A percentile compares a stretch with the other conserved stretches of the same genome.
Conservation (phyloP, 441 rosid species). For the Pelargonium australe region DNA sequence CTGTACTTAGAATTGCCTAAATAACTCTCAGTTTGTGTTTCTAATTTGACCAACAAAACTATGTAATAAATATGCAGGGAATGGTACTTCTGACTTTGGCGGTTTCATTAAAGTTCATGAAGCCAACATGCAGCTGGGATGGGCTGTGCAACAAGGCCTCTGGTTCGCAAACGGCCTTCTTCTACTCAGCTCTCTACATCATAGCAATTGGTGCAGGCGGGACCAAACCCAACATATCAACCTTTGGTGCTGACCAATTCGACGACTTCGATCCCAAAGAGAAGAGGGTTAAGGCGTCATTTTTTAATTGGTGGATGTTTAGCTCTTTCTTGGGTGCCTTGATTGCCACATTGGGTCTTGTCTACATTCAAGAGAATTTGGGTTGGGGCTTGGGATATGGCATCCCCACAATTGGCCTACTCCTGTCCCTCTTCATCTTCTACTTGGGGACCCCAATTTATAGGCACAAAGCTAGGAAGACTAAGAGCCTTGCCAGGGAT, state of each 20-base stretch:
- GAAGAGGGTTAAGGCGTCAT: constrained; percentile 65
- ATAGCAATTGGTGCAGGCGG: constrained; percentile 81
- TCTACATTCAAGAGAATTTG: constrained; percentile 82
- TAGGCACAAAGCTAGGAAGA: constrained; percentile 56
- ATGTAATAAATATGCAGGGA: constrained; percentile 38
- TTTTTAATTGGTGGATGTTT: constrained; percentile 99
- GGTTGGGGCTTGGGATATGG: constrained; percentile 79
- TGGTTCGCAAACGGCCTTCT: constrained; percentile 46
- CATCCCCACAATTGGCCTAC: constrained; percentile 64
- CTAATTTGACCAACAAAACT: too few relatives aligned
- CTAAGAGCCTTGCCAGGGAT: constrained; percentile 56
- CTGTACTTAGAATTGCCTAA: not conserved
- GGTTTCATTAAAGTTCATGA: constrained; percentile 57
- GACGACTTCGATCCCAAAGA: constrained; percentile 70
- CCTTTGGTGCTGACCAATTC: constrained; percentile 85
- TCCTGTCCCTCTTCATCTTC: constrained; percentile 49
- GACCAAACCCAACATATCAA: constrained; percentile 87
- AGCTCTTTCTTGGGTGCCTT: constrained; percentile 83
- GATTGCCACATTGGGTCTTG: constrained; percentile 68
- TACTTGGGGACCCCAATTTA: constrained; percentile 64
- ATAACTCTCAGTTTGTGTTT: not conserved
- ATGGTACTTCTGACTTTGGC: constrained; percentile 62
- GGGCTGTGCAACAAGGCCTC: constrained; percentile 52
- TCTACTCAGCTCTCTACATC: constrained; percentile 63
- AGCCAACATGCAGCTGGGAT: constrained; percentile 49